Evolutionary conservation across 371 early-diverging fungal genomes (phyloP), one percentile per base, ranked within the genome.

Genomic region (Rhizopus stolonifer): DNA sequence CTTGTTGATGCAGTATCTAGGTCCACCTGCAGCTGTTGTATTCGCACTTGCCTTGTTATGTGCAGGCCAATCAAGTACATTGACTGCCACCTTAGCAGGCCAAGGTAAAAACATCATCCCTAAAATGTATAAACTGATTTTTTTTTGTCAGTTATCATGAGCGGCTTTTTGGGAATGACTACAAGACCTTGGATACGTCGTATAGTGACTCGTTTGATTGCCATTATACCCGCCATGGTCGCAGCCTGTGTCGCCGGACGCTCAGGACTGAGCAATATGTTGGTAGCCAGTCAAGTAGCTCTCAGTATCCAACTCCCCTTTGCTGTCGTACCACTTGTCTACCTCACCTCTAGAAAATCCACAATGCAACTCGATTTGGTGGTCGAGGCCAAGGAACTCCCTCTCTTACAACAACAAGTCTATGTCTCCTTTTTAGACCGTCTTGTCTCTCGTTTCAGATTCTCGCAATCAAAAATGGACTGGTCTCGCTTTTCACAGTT

Each of bases 1-100:
- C 2, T 69, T 90, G 4, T 49, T 93, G 43, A 55, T 62, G 7
- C 60, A 74, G 34, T 77, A 81, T 38, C 70, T 93, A 7, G 89
- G 90, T 2, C 69, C 65, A 5, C 75, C 81, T 5, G 88, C 90
- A 0, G 89, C 83, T 10, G 65, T 76, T 18, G 49, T 85, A 6
- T 93, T 92, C 79, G 91, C 91, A 1, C 58, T 90, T 5, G 92
- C 88, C 4, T 64, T 93, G 45, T 61, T 93, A 47, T 72, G 82
- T 57, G 79, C 89, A 2, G 93, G 93, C 31, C 91, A 91, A 62
- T 81, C 81, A 7, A 83, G 86, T 22, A 90, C 92, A 11, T 70
- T 93, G 38, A 92, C 93, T 3, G 92, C 90, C 1, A 93, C 93
- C 13, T 61, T 93, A 61, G 91, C 93, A 2, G 93, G 93, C 9